Conservation (phyloP, 371 early-diverging fungal genomes). For the Apophysomyces sp. region DNA sequence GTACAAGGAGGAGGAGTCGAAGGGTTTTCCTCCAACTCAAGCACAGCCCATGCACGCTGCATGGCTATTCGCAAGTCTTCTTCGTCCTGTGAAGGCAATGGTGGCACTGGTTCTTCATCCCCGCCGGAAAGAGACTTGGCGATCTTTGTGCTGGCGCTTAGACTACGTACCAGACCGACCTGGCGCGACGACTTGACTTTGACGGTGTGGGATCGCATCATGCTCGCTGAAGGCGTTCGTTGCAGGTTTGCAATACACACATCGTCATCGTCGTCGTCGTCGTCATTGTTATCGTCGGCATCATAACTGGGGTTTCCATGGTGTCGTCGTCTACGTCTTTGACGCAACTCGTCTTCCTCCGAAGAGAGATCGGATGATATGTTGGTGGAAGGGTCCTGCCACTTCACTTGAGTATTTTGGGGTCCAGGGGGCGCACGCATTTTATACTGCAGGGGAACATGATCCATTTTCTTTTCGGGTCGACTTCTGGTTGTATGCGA, state of each 20-base stretch:
- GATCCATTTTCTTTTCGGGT: slow-evolving; percentile 8
- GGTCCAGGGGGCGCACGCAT: slow-evolving; percentile 11
- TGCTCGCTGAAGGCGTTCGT: slow-evolving; percentile 12
- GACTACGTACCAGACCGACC: slow-evolving; percentile 4
- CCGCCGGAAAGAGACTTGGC: neutral
- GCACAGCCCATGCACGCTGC: slow-evolving; percentile 32
- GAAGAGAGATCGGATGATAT: neutral
- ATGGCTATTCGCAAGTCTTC: slow-evolving; percentile 32
- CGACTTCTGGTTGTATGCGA: neutral
- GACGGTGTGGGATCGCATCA: slow-evolving; percentile 8
- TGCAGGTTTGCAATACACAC: slow-evolving; percentile 27
- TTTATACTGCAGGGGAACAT: slow-evolving; percentile 22
- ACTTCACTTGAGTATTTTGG: slow-evolving; percentile 3
- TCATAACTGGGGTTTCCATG: neutral
- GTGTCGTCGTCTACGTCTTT: neutral
- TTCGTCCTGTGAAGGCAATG: slow-evolving; percentile 10
- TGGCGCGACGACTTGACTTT: neutral
- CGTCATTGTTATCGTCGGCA: slow-evolving; percentile 1
- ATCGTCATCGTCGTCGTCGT: slow-evolving; percentile 37
- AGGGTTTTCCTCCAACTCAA: slow-evolving; percentile 9
- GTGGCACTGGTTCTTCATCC: slow-evolving; percentile 7
- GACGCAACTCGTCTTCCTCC: neutral
- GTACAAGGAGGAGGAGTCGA: neutral
- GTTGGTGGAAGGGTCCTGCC: neutral
- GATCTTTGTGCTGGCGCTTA: slow-evolving; percentile 12